phyloP scores from a whole-genome alignment of 495 filamentous ascomycete genomes.

The Podospora pseudopauciseta region DNA sequence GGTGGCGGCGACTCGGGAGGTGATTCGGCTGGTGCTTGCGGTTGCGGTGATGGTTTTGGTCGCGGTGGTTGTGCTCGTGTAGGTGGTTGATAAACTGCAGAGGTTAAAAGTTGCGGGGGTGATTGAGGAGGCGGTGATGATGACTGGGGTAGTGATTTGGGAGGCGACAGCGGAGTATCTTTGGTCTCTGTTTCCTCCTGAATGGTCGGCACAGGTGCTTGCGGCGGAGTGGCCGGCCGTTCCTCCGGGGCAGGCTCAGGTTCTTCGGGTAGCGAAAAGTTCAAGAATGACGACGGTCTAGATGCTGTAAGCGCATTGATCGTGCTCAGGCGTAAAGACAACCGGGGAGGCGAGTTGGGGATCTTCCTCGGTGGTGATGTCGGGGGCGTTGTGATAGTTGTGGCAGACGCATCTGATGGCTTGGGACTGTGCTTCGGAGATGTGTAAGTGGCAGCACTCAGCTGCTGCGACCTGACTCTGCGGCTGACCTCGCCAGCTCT shows the following conservation, averaged over 20 bases:
- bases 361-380: slow-evolving; percentile 27
- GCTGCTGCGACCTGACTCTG: slow-evolving; percentile 48
- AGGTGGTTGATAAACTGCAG: neutral
- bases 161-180: neutral
- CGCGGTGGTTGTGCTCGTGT: neutral
- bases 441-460: slow-evolving; percentile 22
- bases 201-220: neutral
- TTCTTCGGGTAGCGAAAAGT: slow-evolving; percentile 18
- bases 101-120: neutral
- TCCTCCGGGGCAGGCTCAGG: neutral
- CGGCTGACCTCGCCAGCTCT: slow-evolving; percentile 71
- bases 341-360: slow-evolving; percentile 29
- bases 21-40: slow-evolving; percentile 4
- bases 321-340: slow-evolving; percentile 33
- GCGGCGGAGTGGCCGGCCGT: neutral
- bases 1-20: slow-evolving; percentile 15
- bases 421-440: slow-evolving; percentile 29
- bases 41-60: neutral
- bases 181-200: neutral
- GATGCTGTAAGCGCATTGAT: slow-evolving; percentile 17
- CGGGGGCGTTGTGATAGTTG: slow-evolving; percentile 25
- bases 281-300: slow-evolving; percentile 18
- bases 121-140: neutral
- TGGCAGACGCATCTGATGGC: slow-evolving; percentile 30
- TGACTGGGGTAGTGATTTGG: neutral